A percentile compares a stretch with the other conserved stretches of the same genome.
phyloP scores from a whole-genome alignment of 1,284 basidiomycete species.

The Phlebopus sp. region DNA sequence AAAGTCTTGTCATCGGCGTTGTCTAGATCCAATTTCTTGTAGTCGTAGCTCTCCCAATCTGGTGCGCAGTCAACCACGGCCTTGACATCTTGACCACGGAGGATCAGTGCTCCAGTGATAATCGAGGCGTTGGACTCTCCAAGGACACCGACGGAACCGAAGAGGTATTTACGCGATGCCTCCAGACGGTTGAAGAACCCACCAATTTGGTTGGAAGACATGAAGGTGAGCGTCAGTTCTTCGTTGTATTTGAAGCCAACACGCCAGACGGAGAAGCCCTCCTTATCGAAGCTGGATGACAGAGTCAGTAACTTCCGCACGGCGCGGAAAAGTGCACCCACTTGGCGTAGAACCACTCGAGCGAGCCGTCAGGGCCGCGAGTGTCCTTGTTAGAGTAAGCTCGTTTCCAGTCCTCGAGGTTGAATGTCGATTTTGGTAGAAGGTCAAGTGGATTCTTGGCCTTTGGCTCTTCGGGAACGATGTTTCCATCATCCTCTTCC shows the following conservation, averaged over 20 bases:
- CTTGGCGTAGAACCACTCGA: conserved; percentile 93
- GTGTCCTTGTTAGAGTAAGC: conserved; percentile 98
- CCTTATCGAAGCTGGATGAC: conserved; percentile 74
- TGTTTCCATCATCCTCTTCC: conserved; percentile 67
- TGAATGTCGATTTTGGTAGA: conserved; percentile 89
- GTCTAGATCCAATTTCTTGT: conserved; percentile 67
- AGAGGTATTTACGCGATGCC: conserved; percentile 92
- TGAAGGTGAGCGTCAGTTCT: conserved; percentile 91
- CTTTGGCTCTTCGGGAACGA: conserved; percentile 66
- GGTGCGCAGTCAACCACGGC: conserved; percentile 83
- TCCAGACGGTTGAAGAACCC: conserved; percentile 98
- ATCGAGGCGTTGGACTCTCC: conserved; percentile 75
- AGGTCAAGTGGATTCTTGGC: conserved; percentile 92
- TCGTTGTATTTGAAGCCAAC: conserved; percentile 97
- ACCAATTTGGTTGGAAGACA: conserved; percentile 87
- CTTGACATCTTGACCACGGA: conserved; percentile 72
- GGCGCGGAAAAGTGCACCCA: conserved; percentile 37
- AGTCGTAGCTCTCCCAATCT: conserved; percentile 89
- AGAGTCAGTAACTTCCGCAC: conserved; percentile 28
- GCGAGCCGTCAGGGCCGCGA: conserved; percentile 65
- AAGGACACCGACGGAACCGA: conserved; percentile 90
- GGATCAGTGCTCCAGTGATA: conserved; percentile 80
- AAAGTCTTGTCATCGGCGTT: conserved; percentile 78
- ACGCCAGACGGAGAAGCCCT: conserved; percentile 90
- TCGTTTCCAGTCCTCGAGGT: conserved; percentile 98